Evolutionary conservation across 352 stramenopile species (phyloP).

Genomic region (Globisporangium acanthophoron): DNA sequence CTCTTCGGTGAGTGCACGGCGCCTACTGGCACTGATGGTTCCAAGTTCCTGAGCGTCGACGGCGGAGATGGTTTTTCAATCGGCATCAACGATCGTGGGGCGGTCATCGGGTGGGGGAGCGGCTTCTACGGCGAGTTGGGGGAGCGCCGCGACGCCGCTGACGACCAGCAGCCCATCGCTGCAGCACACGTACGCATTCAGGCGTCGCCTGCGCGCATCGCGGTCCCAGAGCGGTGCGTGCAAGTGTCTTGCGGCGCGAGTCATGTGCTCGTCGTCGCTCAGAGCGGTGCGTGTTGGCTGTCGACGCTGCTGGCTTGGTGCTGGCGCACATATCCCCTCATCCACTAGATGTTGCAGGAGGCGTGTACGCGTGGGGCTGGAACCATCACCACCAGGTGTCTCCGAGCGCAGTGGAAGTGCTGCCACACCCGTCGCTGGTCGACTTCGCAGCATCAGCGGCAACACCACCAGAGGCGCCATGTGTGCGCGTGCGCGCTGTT

Average conservation of each 20-base stretch:
- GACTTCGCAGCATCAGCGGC: conserved; percentile 10
- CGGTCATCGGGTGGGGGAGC: conserved; percentile 51
- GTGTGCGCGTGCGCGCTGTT: conserved; percentile 15
- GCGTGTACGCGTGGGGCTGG: conserved; percentile 50
- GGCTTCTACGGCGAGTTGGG: conserved; percentile 64
- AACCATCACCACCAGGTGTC: conserved; percentile 40
- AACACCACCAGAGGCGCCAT: background rate
- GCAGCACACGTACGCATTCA: background rate
- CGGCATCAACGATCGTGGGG: conserved; percentile 19
- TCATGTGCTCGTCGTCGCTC: conserved; percentile 43
- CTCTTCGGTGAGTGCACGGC: conserved; percentile 33
- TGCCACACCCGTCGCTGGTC: conserved; percentile 22
- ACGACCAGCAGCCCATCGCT: background rate
- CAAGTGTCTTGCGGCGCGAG: conserved; percentile 47
- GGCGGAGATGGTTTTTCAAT: conserved; percentile 61
- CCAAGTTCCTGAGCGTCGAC: conserved; percentile 19
- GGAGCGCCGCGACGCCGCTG: background rate
- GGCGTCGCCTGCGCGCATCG: conserved; percentile 11
- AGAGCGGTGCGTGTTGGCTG: conserved; percentile 8
- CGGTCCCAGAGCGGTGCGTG: conserved; percentile 23
- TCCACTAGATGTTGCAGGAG: conserved; percentile 12
- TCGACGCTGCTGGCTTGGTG: no score
- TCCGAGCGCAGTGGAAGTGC: conserved; percentile 1
- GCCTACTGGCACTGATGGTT: background rate
- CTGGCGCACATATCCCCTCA: background rate